Evolutionary conservation across 73 alveolate species (phyloP).

Genomic region (Blepharisma stoltei): DNA sequence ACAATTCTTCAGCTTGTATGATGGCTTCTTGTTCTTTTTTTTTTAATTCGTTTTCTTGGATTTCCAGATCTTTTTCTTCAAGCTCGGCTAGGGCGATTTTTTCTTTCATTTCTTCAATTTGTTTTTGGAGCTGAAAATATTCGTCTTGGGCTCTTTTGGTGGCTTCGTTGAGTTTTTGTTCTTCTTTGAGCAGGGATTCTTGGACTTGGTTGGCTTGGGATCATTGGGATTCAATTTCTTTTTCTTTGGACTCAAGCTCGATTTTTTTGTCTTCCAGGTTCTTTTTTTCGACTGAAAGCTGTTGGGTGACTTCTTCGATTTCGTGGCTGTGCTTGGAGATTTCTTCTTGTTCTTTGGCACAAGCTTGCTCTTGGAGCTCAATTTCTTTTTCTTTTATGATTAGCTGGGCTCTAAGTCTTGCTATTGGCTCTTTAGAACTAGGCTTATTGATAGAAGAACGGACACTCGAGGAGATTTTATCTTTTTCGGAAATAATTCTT

Average conservation of each 20-base stretch:
- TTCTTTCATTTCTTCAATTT: conserved; percentile 20
- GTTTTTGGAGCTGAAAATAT: background rate
- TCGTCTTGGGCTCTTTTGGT: conserved; percentile 7
- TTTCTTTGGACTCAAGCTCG: conserved; percentile 13
- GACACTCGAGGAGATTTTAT: background rate
- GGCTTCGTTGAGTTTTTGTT: conserved; percentile 10
- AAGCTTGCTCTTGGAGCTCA: conserved; percentile 12
- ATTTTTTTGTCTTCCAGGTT: conserved; percentile 14
- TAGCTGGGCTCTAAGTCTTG: conserved; percentile 17
- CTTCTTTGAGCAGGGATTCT: conserved; percentile 5
- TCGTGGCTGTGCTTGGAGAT: background rate
- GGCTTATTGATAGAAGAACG: background rate
- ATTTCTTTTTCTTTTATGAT: conserved; percentile 28
- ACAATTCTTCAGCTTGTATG: conserved; percentile 22
- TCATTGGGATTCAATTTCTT: conserved; percentile 19
- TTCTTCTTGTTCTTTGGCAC: conserved; percentile 18
- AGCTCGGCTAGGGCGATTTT: conserved; percentile 10
- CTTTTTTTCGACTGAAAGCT: conserved; percentile 1
- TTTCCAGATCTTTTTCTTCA: conserved; percentile 23
- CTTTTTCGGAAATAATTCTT: background rate
- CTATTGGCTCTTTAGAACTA: conserved; percentile 10
- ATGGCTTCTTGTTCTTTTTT: conserved; percentile 12
- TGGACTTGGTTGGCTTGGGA: conserved; percentile 8
- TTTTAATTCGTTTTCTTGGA: background rate
- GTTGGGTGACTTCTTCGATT: background rate